Base-by-base conservation (phyloP, 306 rosid genomes). In the Castanea crenata region DNA sequence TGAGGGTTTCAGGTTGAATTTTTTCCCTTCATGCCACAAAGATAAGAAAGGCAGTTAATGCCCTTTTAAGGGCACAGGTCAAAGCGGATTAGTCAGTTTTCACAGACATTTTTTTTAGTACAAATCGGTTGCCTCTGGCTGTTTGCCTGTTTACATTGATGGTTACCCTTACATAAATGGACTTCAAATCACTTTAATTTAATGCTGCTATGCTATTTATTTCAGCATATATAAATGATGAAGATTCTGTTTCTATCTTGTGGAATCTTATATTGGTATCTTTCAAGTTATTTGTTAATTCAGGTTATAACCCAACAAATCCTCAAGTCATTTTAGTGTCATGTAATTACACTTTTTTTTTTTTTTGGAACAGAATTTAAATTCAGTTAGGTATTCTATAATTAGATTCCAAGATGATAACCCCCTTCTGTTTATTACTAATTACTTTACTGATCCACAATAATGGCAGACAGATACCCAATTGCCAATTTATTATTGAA, bases 61-160 rank as follows among this genome's bases (percentile, higher is more conserved):
- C 46, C 63, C 76, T 81, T 81, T 63, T 71, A 10, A 51, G 25
- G 23, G 8, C 85, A 85, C 51, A 1, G 74, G 76, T 81, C 88
- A 35, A 70, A 34, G 55, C 54, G 62, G 69, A 77, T 85, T 23
- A 23, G 13, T 35, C 67, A 52, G 25, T 20, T 76, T n/a, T 78
- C 85, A 74, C 16, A 2, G 38, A 23, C 0, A 6, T 35, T 77
- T 65, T 10, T 10, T 14, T 9, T 3, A 23, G 85, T 75, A 85
- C 49, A 71, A 16, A 14, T 77, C 38, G 1, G 18, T 20, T 68
- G n/a, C 79, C 57, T 34, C 15, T 8, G 4, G 49, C 72, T 67
- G n/a, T 67, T 67, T 49, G 5, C 34, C 25, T 19, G 12, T 64
- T 16, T 63, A 63, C 41, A 14, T 29, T 31, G 38, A 27, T 29